Percentiles rank a stretch among this genome's conserved stretches.
These are phyloP conservation scores for Debaryomyces maramus DNA, from an alignment of 805 yeast species.

Conservation along the genomic window DNA sequence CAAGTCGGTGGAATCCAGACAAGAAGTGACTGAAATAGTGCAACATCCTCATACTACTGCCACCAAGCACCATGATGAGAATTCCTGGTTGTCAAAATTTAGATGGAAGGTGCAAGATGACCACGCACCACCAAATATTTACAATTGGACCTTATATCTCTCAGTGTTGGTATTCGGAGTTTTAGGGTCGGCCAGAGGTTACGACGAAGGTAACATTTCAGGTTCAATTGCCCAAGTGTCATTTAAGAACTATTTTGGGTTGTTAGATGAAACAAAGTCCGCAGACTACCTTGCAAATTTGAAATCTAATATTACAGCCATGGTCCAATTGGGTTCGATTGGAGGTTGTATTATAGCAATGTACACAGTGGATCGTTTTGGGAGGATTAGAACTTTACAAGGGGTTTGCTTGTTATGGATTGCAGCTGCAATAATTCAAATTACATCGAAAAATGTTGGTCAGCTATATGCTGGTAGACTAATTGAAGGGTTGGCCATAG, in stretches of 20 bases:
- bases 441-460: slow-evolving; percentile 45
- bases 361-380: slow-evolving; percentile 49
- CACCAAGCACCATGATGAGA: neutral
- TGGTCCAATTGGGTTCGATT: slow-evolving; percentile 58
- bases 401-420: slow-evolving; percentile 44
- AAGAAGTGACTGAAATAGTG: slow-evolving; percentile 3
- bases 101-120: slow-evolving; percentile 16
- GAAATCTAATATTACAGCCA: slow-evolving; percentile 54
- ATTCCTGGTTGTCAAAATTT: slow-evolving; percentile 1
- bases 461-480: slow-evolving; percentile 58
- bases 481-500: slow-evolving; percentile 55
- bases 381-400: slow-evolving; percentile 51
- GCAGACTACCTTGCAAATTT: slow-evolving; percentile 41
- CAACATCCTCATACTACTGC: neutral
- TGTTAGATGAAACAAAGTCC: slow-evolving; percentile 38
- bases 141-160: slow-evolving; percentile 45
- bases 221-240: slow-evolving; percentile 46
- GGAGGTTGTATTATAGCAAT: slow-evolving; percentile 54
- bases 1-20: neutral
- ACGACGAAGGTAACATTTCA: slow-evolving; percentile 54
- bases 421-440: slow-evolving; percentile 48
- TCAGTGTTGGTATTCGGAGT: slow-evolving; percentile 53
- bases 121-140: slow-evolving; percentile 46
- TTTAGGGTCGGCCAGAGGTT: slow-evolving; percentile 57
- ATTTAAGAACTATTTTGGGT: slow-evolving; percentile 45